Evolutionary conservation across 2,329 filamentous ascomycete genomes (phyloP), one percentile per base, ranked within the genome.

Genomic region (Cladophialophora carrionii): DNA sequence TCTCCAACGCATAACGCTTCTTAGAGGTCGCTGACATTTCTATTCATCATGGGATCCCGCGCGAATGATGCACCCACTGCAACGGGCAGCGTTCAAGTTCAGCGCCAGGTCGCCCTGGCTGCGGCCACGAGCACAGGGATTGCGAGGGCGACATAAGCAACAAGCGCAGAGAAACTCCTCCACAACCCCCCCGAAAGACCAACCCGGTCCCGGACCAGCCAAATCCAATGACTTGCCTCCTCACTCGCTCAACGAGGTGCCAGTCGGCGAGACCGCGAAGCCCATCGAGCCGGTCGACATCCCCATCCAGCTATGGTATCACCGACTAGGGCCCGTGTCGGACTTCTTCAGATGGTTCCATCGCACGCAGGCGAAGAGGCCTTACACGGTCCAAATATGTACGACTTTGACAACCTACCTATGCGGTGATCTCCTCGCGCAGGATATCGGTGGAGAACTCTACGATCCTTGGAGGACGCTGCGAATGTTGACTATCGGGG

Each of bases 381-480:
- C 94, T 0, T 90, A 91, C 73, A 79, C 84, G n/a, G 96, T 91
- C 9, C 93, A 97, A 79, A 76, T 96, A 66, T 82, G 84, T 69
- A 92, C 86, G 71, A 87, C 90, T 49, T 77, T 96, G 53, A 82
- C 91, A 46, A 91, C 96, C 65, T 96, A 92, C 74, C 82, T 93
- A 46, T 84, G 86, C 54, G 73, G 73, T 61, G 73, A 74, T 63
- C 34, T 73, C 60, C 64, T 71, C 61, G 76, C 67, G 56, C 73
- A 68, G 58, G 68, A 70, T 9, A 70, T 71, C 41, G 70, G 65
- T 63, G 74, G 76, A 71, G 78, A 77, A 62, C 80, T 82, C 3
- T 93, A 95, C 74, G 88, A 92, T 74, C 84, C 87, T 3, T 78
- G 80, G 63, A 83, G 92, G 52, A 94, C 91, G 0, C 74, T 85